Evolutionary conservation across 805 yeast genomes (phyloP).

Genomic region (Tetrapisispora taiwanensis): DNA sequence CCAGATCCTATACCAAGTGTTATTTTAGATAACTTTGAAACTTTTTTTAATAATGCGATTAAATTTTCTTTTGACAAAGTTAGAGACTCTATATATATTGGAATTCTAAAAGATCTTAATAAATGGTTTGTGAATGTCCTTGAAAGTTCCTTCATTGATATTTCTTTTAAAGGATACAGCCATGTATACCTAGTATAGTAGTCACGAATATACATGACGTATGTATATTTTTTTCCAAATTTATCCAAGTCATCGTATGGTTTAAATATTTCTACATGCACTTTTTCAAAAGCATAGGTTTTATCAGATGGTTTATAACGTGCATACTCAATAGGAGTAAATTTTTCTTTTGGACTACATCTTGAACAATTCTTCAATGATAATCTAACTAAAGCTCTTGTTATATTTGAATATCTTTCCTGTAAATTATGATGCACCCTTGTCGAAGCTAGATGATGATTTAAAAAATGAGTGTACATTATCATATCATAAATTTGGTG

Average conservation of each 20-base stretch:
- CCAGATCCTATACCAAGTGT: constrained; percentile 21
- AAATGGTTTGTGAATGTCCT: constrained; percentile 12
- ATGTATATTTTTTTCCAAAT: constrained; percentile 19
- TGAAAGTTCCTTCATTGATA: constrained; percentile 14
- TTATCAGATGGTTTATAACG: constrained; percentile 11
- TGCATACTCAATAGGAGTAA: constrained; percentile 10
- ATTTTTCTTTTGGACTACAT: constrained; percentile 17
- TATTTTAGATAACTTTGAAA: constrained; percentile 15
- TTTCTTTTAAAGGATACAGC: constrained; percentile 21
- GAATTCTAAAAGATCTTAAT: constrained; percentile 14
- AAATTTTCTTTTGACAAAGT: constrained; percentile 22
- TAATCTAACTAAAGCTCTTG: constrained; percentile 14
- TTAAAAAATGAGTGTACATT: constrained; percentile 24
- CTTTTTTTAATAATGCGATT: constrained; percentile 20
- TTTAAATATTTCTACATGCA: constrained; percentile 24
- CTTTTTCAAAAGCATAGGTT: constrained; percentile 18
- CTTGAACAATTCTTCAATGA: constrained; percentile 22
- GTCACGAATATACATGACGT: constrained; percentile 23
- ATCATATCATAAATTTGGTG: constrained; percentile 22
- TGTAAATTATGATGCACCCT: constrained; percentile 14
- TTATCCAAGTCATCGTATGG: constrained; percentile 16
- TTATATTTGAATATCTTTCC: constrained; percentile 21
- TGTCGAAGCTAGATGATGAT: constrained; percentile 17
- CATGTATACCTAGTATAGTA: constrained; percentile 25
- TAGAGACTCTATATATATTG: constrained; percentile 23